Evolutionary conservation across 2,329 filamentous ascomycete species (phyloP), one percentile per base, ranked within the genome.

Genomic region (Paraphaeosphaeria sporulosa): DNA sequence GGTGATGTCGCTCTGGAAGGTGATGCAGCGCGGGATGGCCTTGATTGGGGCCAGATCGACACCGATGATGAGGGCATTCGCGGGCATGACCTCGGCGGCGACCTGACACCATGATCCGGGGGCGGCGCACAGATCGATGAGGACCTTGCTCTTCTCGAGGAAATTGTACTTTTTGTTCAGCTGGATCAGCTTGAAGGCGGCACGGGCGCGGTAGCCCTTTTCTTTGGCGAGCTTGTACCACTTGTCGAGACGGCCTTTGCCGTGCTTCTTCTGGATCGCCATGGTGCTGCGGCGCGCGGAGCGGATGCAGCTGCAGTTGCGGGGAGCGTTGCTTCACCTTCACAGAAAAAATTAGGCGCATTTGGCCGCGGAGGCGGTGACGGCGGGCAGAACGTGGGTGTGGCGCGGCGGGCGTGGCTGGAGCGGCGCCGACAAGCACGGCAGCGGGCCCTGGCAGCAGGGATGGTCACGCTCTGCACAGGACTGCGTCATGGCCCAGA

Each of bases 81-180:
- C 83, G 21, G 95, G 94, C 94, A 98, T 98, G 50, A 91, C 91
- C 67, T 75, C 60, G 27, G 56, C 48, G 36, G 60, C 57, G 42
- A 58, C 56, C 43, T 55, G 49, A 59, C 70, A 70, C 68, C 71
- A 73, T 73, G 69, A 71, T 79, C 95, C 95, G 34, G 95, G 95
- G 21, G 95, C 95, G 67, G 95, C 95, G 82, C 95, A 99, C 76
- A 99, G 90, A 89, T 99, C 96, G 77, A 99, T 85, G 63, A 97
- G 84, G 72, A 98, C 95, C 83, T 92, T 96, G 81, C 93, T 96
- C 84, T 96, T 94, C 80, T 98, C 93, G 70, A 99, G 84, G 80
- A 99, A 99, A 69, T 93, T 92, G 90, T 96, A 99, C 78, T 97
- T 98, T 82, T 98, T 97, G 83, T 99, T 99, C 72, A 99, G 84